These are phyloP conservation scores for Moringa oleifera DNA, from an alignment of 345 rosid genomes.

Conservation along the genomic window DNA sequence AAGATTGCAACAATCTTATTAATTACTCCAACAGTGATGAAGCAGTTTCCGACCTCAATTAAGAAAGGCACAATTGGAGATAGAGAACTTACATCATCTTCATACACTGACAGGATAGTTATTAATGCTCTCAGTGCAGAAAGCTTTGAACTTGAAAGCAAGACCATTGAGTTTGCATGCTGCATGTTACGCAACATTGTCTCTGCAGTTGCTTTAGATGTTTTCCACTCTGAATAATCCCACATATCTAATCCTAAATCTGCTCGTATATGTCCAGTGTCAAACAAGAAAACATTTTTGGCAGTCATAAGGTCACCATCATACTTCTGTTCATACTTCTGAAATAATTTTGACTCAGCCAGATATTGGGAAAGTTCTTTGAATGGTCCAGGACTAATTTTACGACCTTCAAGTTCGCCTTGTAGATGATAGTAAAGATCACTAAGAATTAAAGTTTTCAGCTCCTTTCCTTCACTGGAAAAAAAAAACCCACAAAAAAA, in stretches of 20 bases:
- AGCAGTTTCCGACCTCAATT: neutral
- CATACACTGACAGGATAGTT: slow-evolving; percentile 47
- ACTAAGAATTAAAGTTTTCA: slow-evolving; percentile 52
- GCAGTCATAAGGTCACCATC: slow-evolving; percentile 21
- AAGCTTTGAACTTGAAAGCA: slow-evolving; percentile 60
- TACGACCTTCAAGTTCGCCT: slow-evolving; percentile 90
- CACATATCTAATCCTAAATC: slow-evolving; percentile 64
- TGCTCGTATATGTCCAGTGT: slow-evolving; percentile 33
- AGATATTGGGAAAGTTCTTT: slow-evolving; percentile 75
- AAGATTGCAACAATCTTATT: neutral
- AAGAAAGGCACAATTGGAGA: slow-evolving; percentile 7
- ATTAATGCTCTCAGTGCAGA: slow-evolving; percentile 57
- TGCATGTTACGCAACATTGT: slow-evolving; percentile 59
- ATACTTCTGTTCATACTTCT: slow-evolving; percentile 37
- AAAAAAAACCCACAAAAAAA: slow-evolving; percentile 18
- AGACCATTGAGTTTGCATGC: slow-evolving; percentile 57
- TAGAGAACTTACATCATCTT: slow-evolving; percentile 57
- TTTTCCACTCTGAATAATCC: slow-evolving; percentile 81
- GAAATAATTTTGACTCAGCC: slow-evolving; percentile 48
- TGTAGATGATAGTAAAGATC: slow-evolving; percentile 79
- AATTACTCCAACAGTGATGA: too few relatives aligned
- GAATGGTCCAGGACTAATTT: slow-evolving; percentile 73
- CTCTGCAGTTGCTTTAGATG: slow-evolving; percentile 53
- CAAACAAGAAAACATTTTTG: slow-evolving; percentile 40
- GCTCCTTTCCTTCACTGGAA: slow-evolving; percentile 69